phyloP scores from a whole-genome alignment of 345 rosid species.

The Moringa oleifera region DNA sequence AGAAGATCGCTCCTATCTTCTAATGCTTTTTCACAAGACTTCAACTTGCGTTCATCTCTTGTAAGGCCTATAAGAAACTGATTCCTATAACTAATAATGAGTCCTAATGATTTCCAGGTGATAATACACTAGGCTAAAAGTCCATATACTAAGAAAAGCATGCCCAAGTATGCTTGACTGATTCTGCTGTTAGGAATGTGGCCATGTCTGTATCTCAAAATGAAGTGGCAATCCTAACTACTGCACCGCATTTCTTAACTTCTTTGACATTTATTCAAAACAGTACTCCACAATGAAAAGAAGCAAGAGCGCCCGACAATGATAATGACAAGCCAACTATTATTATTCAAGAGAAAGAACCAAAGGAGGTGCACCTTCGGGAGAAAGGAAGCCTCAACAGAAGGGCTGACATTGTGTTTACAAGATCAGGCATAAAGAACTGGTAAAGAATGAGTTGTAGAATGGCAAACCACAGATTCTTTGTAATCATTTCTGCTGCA shows the following conservation, averaged over 20 bases:
- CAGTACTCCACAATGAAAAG: background rate
- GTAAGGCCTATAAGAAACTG: too few species aligned
- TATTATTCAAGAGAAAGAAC: background rate
- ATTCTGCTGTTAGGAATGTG: too few species aligned
- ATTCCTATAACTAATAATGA: too few species aligned
- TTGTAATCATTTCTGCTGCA: conserved; percentile 63
- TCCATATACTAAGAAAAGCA: too few species aligned
- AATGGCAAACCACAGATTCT: conserved; percentile 75
- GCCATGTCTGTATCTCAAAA: background rate
- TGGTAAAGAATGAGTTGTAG: conserved; percentile 65
- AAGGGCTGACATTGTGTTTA: conserved; percentile 62
- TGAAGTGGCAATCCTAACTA: background rate
- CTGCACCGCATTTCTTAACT: background rate
- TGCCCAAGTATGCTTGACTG: background rate
- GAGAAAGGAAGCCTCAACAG: conserved; percentile 89
- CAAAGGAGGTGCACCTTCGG: conserved; percentile 46
- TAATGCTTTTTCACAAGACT: too few species aligned
- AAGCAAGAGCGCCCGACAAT: background rate
- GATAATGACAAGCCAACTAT: background rate
- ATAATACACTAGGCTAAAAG: too few species aligned
- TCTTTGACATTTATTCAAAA: background rate
- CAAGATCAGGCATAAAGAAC: conserved; percentile 76
- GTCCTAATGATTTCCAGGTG: too few species aligned
- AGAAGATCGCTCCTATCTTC: too few species aligned
- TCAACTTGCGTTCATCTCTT: too few species aligned